Evolutionary conservation across 2,329 filamentous ascomycete species (phyloP).

Genomic region (Bipolaris cookei): DNA sequence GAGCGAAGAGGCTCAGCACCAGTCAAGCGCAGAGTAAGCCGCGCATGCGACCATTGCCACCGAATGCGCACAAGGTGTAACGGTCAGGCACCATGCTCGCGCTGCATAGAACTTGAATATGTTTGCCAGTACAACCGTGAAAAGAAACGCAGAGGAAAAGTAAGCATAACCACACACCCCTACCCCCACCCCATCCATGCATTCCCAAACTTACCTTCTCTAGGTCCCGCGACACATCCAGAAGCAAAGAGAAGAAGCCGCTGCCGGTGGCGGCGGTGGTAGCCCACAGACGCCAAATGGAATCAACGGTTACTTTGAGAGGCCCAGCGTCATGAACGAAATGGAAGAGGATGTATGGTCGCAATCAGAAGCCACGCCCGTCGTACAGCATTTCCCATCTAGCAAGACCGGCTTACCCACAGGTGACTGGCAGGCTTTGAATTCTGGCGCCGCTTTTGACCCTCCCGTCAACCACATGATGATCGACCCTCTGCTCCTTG

Average conservation of each 20-base stretch:
- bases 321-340: slow-evolving; percentile 36
- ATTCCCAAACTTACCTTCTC: slow-evolving; percentile 17
- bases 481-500: slow-evolving; percentile 46
- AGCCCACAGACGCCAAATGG: slow-evolving; percentile 39
- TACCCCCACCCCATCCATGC: background rate
- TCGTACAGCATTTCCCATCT: slow-evolving; percentile 42
- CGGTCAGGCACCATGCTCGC: slow-evolving; percentile 86
- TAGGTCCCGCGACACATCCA: slow-evolving; percentile 49
- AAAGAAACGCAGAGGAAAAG: slow-evolving; percentile 92
- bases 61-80: slow-evolving; percentile 94
- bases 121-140: slow-evolving; percentile 90
- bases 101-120: slow-evolving; percentile 81
- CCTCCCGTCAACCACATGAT: slow-evolving; percentile 46
- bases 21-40: slow-evolving; percentile 84
- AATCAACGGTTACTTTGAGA: slow-evolving; percentile 37
- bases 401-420: slow-evolving; percentile 35
- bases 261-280: slow-evolving; percentile 20
- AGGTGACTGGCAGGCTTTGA: slow-evolving; percentile 40
- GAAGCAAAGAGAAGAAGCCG: slow-evolving; percentile 47
- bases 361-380: slow-evolving; percentile 43
- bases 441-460: slow-evolving; percentile 36
- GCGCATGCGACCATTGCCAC: slow-evolving; percentile 95
- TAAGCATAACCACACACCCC: slow-evolving; percentile 56
- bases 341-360: slow-evolving; percentile 50
- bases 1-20: slow-evolving; percentile 59